phyloP scores from a whole-genome alignment of 257 asterid species.

The Apocynum venetum region DNA sequence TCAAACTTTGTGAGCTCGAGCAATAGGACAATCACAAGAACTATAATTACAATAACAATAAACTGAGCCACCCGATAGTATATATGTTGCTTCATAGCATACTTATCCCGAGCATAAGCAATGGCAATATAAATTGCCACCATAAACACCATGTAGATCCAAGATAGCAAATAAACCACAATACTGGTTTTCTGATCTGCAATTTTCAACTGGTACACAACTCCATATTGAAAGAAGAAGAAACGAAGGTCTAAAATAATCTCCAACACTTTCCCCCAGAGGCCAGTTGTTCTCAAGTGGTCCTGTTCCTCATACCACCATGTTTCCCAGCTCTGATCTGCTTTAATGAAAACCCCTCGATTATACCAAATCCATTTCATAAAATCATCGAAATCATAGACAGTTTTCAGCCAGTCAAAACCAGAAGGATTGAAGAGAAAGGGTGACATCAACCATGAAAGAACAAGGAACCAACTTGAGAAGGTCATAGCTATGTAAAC shows the following conservation, averaged over 20 bases:
- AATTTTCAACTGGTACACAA: conserved; percentile 77
- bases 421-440: conserved; percentile 89
- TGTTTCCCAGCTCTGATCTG: conserved; percentile 11
- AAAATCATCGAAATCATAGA: conserved; percentile 79
- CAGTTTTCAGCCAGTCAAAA: conserved; percentile 94
- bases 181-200: conserved; percentile 41
- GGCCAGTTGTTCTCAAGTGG: conserved; percentile 85
- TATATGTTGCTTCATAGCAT: conserved; percentile 64
- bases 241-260: conserved; percentile 84
- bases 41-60: conserved; percentile 46
- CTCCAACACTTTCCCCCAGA: conserved; percentile 92
- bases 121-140: conserved; percentile 54
- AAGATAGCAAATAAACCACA: conserved; percentile 78
- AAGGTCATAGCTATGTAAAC: conserved; percentile 77
- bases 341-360: conserved; percentile 61
- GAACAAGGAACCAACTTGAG: conserved; percentile 88
- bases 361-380: conserved; percentile 80
- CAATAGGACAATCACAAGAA: conserved; percentile 45
- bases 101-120: conserved; percentile 75
- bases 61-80: conserved; percentile 81
- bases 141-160: conserved; percentile 60
- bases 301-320: conserved; percentile 16
- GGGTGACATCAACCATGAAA: conserved; percentile 90
- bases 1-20: conserved; percentile 44
- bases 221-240: conserved; percentile 93